A percentile compares a stretch with the other conserved stretches of the same genome.
phyloP scores from a whole-genome alignment of 192 early-diverging fungal species.

The Jimgerdemannia flammicorona region DNA sequence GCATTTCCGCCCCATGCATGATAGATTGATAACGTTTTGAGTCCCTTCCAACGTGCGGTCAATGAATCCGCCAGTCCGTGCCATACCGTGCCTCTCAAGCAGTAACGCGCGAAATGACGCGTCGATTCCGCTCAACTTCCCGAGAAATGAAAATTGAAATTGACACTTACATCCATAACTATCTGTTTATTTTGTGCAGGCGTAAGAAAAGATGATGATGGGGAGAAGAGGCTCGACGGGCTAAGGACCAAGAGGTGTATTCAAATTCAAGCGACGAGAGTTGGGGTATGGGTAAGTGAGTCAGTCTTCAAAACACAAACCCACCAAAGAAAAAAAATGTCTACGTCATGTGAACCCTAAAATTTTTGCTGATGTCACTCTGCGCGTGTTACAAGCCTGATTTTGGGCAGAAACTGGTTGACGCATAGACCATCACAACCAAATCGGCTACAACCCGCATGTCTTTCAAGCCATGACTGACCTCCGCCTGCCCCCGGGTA shows the following conservation, averaged over 20 bases:
- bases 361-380: background rate
- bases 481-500: too few species aligned
- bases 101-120: background rate
- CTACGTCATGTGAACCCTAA: background rate
- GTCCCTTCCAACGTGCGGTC: background rate
- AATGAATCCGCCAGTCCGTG: background rate
- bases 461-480: too few species aligned
- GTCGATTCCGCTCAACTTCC: background rate
- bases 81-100: background rate
- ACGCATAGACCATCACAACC: background rate
- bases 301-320: background rate
- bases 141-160: background rate
- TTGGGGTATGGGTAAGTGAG: background rate
- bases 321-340: background rate
- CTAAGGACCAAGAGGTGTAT: background rate
- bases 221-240: background rate
- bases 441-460: too few species aligned
- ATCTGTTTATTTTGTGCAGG: background rate
- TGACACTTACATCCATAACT: background rate
- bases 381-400: background rate
- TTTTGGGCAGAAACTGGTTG: background rate
- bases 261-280: background rate
- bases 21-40: too few species aligned
- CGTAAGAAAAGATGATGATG: background rate
- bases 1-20: too few species aligned